phyloP scores from a whole-genome alignment of 202 grass and related monocot genomes.

The Saccharum hybrid region DNA sequence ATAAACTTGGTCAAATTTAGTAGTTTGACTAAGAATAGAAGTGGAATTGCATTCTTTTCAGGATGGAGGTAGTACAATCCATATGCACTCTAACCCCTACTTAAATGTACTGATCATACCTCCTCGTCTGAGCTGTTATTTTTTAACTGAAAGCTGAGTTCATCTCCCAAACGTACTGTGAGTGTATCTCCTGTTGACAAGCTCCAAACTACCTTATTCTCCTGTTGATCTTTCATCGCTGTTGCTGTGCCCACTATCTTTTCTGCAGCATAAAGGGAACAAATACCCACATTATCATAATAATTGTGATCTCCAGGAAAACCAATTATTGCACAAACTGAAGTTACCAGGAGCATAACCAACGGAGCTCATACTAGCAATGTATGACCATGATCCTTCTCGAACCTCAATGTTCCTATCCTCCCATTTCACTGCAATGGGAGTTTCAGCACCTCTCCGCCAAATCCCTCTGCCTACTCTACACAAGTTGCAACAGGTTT shows the following conservation, averaged over 20 bases:
- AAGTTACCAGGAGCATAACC: slow-evolving; percentile 88
- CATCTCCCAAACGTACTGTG: slow-evolving; percentile 61
- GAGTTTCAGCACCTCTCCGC: slow-evolving; percentile 91
- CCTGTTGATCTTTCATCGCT: slow-evolving; percentile 54
- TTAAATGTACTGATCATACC: slow-evolving; percentile 47
- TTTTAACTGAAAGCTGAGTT: slow-evolving; percentile 67
- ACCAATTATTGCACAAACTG: slow-evolving; percentile 9
- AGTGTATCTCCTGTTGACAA: slow-evolving; percentile 84
- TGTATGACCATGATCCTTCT: slow-evolving; percentile 90
- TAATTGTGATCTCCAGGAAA: neutral
- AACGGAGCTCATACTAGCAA: slow-evolving; percentile 69
- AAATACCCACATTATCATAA: neutral
- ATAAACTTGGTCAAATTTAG: too few species aligned
- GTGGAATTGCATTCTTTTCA: neutral
- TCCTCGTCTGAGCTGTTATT: slow-evolving; percentile 65
- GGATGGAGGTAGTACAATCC: neutral
- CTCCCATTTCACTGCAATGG: slow-evolving; percentile 73
- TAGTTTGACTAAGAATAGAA: neutral
- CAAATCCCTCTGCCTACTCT: slow-evolving; percentile 98
- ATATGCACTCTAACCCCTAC: neutral
- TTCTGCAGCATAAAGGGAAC: slow-evolving; percentile 59
- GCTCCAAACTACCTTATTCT: slow-evolving; percentile 68
- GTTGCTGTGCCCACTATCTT: slow-evolving; percentile 82
- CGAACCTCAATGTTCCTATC: slow-evolving; percentile 83
- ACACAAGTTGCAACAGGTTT: slow-evolving; percentile 49